Evolutionary conservation across 768 basidiomycete genomes (phyloP).

Genomic region (Amanita jacksonii): DNA sequence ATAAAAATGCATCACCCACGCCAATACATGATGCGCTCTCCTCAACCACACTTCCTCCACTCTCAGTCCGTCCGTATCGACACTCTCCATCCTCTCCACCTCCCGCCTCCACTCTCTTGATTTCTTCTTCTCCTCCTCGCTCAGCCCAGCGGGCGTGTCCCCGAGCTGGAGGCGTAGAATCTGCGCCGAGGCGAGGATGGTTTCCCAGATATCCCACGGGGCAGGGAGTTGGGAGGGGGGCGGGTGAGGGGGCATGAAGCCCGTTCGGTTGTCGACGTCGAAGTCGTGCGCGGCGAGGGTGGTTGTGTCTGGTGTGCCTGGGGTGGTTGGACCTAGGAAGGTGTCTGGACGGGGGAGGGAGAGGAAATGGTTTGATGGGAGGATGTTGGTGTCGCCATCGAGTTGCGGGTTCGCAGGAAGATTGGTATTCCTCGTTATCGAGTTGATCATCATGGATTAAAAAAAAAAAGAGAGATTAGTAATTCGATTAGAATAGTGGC

Average conservation of each 20-base stretch:
- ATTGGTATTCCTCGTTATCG: no score
- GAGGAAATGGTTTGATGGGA: constrained; percentile 3
- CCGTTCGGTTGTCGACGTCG: constrained; percentile 86
- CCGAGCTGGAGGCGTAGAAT: constrained; percentile 37
- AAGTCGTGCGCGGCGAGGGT: constrained; percentile 55
- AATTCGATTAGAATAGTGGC: no score
- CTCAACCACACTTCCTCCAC: constrained; percentile 49
- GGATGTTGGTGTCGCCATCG: not conserved
- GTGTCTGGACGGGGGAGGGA: constrained; percentile 1
- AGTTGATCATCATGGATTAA: no score
- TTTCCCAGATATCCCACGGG: constrained; percentile 59
- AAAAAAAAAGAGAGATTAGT: no score
- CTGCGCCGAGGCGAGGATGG: constrained; percentile 24
- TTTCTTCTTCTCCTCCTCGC: constrained; percentile 22
- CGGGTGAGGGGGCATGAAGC: constrained; percentile 78
- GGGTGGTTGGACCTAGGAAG: constrained; percentile 32
- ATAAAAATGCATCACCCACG: constrained; percentile 71
- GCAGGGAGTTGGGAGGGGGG: constrained; percentile 52
- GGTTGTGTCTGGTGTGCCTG: not conserved
- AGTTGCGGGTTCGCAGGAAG: constrained; percentile 22
- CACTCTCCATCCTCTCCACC: constrained; percentile 39
- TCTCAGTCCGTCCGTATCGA: constrained; percentile 36
- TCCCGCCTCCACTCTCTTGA: constrained; percentile 38
- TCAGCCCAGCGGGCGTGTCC: constrained; percentile 33
- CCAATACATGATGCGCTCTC: constrained; percentile 63